Conservation (phyloP, 1,284 basidiomycete genomes). For the Abortiporus biennis region DNA sequence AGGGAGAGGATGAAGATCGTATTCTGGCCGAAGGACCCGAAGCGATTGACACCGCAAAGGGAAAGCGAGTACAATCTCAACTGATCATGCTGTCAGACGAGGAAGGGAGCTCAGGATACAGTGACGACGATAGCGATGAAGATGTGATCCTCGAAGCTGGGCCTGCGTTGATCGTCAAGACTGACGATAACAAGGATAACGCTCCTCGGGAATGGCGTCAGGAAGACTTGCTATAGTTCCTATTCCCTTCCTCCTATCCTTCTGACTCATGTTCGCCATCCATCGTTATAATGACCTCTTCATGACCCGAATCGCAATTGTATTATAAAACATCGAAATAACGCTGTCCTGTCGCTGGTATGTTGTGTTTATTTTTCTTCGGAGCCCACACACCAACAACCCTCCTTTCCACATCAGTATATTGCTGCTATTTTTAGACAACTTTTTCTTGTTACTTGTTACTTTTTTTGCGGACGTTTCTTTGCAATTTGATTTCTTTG, state of each 20-base stretch:
- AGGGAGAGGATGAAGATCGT: slow-evolving; percentile 32
- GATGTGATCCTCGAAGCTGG: slow-evolving; percentile 67
- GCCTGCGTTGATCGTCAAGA: slow-evolving; percentile 43
- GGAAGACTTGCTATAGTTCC: slow-evolving; percentile 16
- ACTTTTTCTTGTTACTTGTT: no score
- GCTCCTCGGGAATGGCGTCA: slow-evolving; percentile 10
- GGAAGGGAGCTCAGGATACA: slow-evolving; percentile 26
- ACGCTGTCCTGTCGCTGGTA: no score
- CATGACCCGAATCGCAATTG: no score
- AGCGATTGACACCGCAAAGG: slow-evolving; percentile 22
- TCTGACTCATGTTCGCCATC: slow-evolving; percentile 3
- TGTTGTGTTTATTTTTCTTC: no score
- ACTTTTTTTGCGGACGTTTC: no score
- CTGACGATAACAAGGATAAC: slow-evolving; percentile 18
- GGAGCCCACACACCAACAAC: no score
- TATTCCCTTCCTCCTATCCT: background rate
- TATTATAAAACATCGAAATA: no score
- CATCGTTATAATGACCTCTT: no score
- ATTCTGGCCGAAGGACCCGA: slow-evolving; percentile 49
- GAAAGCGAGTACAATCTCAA: slow-evolving; percentile 30
- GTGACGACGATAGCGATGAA: slow-evolving; percentile 43
- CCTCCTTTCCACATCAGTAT: no score
- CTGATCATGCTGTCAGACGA: slow-evolving; percentile 29
- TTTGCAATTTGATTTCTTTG: no score
- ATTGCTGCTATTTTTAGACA: no score